Evolutionary conservation across 2,329 filamentous ascomycete species (phyloP).

Genomic region (Ambrosiella beaveri): DNA sequence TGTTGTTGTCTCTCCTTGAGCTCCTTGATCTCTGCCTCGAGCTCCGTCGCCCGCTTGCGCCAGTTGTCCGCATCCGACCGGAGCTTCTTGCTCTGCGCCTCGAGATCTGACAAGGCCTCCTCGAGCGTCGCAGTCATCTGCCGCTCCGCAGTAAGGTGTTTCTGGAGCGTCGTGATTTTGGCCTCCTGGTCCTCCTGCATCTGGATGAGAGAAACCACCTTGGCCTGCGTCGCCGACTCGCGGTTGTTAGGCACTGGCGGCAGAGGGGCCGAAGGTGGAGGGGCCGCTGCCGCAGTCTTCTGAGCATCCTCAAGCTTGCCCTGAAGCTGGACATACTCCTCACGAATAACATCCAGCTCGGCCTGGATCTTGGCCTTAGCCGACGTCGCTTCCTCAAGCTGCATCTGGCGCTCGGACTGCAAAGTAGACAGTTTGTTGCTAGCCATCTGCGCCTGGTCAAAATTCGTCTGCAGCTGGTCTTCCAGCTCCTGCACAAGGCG

Average conservation of each 20-base stretch:
- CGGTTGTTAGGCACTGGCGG: conserved; percentile 62
- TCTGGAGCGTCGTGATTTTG: conserved; percentile 88
- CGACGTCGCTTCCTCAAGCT: conserved; percentile 62
- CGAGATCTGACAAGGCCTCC: conserved; percentile 85
- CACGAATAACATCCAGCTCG: conserved; percentile 49
- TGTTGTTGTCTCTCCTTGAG: conserved; percentile 33
- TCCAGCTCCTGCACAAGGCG: conserved; percentile 89
- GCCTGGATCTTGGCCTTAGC: conserved; percentile 44
- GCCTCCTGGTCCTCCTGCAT: conserved; percentile 89
- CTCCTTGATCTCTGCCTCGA: conserved; percentile 56
- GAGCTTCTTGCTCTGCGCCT: conserved; percentile 79
- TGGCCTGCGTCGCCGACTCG: conserved; percentile 28
- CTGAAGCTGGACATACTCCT: conserved; percentile 56
- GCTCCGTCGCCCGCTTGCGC: conserved; percentile 65
- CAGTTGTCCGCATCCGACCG: conserved; percentile 80
- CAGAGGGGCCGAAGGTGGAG: conserved; percentile 48
- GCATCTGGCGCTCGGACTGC: conserved; percentile 53
- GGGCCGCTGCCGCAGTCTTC: conserved; percentile 25
- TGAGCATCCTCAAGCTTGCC: conserved; percentile 38
- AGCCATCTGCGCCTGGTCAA: conserved; percentile 73
- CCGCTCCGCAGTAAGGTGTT: conserved; percentile 88
- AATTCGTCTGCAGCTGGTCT: conserved; percentile 88
- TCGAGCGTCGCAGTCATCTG: conserved; percentile 90
- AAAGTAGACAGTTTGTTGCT: conserved; percentile 75
- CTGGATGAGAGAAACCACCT: conserved; percentile 46